A percentile compares a stretch with the other conserved stretches of the same genome.
Conservation (phyloP, 2,329 filamentous ascomycete genomes). For the Scortechinia acanthostroma region DNA sequence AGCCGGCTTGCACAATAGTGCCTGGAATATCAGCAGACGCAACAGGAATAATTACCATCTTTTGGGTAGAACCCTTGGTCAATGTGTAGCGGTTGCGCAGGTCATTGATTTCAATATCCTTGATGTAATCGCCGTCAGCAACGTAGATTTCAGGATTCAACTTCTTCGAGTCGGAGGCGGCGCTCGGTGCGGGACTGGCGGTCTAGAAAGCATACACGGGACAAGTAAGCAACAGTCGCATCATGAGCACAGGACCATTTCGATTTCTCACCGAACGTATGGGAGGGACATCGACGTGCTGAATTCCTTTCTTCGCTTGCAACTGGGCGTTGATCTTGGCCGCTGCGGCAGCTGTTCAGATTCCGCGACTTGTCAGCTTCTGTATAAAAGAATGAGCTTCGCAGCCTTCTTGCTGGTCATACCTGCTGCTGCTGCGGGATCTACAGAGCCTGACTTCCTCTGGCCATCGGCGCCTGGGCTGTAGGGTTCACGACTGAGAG, state of each 20-base stretch:
- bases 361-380: too few relatives aligned
- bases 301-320: constrained; percentile 79
- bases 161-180: constrained; percentile 38
- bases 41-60: constrained; percentile 92
- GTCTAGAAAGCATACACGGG: not conserved
- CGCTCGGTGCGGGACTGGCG: constrained; percentile 23
- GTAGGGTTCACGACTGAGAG: constrained; percentile 22
- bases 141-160: constrained; percentile 87
- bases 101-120: constrained; percentile 98
- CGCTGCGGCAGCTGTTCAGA: constrained; percentile 71
- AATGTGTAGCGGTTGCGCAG: constrained; percentile 91
- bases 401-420: constrained; percentile 16
- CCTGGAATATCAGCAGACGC: constrained; percentile 46
- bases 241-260: too few relatives aligned
- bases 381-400: too few relatives aligned
- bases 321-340: constrained; percentile 80
- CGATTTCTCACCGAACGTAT: constrained; percentile 32
- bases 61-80: constrained; percentile 94
- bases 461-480: constrained; percentile 24
- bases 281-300: constrained; percentile 82
- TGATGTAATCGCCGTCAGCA: constrained; percentile 94
- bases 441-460: constrained; percentile 39
- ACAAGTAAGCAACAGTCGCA: not conserved
- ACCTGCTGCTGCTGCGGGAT: constrained; percentile 76
- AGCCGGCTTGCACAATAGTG: not conserved